Evolutionary conservation across 75 land plant species (phyloP).

Genomic region (Pseudotsuga menziesii): DNA sequence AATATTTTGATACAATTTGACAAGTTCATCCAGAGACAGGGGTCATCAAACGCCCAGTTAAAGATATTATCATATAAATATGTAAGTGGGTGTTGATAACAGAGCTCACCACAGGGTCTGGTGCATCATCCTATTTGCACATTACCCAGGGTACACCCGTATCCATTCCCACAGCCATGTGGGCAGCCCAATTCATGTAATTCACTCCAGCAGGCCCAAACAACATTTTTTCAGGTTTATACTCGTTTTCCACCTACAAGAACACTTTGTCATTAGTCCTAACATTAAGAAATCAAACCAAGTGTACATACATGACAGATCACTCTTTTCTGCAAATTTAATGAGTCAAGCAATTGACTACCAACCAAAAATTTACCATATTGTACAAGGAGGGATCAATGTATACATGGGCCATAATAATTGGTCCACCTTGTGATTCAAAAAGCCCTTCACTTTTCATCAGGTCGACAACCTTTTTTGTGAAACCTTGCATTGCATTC

Average conservation of each 20-base stretch:
- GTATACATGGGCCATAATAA: constrained; percentile 64
- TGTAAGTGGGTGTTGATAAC: background rate
- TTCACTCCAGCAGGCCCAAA: constrained; percentile 62
- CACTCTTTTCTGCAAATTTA: background rate
- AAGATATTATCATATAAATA: background rate
- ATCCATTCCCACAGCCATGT: constrained; percentile 71
- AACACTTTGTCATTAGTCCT: background rate
- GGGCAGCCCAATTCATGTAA: constrained; percentile 82
- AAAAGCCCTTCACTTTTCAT: constrained; percentile 61
- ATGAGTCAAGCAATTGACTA: background rate
- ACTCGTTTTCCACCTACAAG: constrained; percentile 89
- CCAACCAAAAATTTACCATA: background rate
- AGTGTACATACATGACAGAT: background rate
- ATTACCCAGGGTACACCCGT: constrained; percentile 95
- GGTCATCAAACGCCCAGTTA: background rate
- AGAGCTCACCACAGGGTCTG: constrained; percentile 64
- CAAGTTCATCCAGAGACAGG: background rate
- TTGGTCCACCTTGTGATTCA: constrained; percentile 78
- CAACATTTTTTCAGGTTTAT: constrained; percentile 57
- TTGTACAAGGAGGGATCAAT: background rate
- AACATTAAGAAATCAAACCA: background rate
- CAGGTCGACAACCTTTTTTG: constrained; percentile 58
- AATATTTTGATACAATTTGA: background rate
- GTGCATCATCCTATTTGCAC: constrained; percentile 96
- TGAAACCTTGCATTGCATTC: constrained; percentile 83